Evolutionary conservation across 1,284 basidiomycete genomes (phyloP), one percentile per base, ranked within the genome.

Genomic region (Tranzscheliella williamsii): DNA sequence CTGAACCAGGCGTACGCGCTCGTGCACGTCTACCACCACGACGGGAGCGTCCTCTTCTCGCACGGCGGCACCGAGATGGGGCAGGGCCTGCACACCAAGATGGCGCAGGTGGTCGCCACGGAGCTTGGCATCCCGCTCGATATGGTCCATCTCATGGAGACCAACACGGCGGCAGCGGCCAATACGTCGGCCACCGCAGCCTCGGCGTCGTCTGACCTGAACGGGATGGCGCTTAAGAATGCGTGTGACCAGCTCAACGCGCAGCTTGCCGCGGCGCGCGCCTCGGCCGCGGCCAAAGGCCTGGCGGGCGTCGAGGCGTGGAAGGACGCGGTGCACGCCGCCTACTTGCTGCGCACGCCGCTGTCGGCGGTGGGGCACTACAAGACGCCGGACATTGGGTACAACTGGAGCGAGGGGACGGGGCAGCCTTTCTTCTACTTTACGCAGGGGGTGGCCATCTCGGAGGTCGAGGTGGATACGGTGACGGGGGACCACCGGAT

Each of bases 211-310:
- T 64, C 51, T 11, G 66, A 67, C 42, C 47, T 70, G n/a, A 69
- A 72, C 35, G 69, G 69, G 31, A 63, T 64, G 51, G 67, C 67
- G 38, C 54, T 76, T 38, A 72, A 78, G 58, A 67, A 79, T 47
- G 78, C 78, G 2, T 79, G 78, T 33, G 70, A 67, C n/a, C 75
- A 78, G 48, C 50, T 79, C 39, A 78, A 77, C 42, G 56, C 64
- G 35, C 63, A 74, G 3, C 46, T 79, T 9, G 26, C 62, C 44
- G 29, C 70, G 63, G 42, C 54, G 54, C 60, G 58, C 13, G 18
- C 26, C 8, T 60, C 46, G 27, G 58, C 48, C 5, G 49, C 47
- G n/a, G 46, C 42, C 13, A 55, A 57, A 18, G 55, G 53, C 17
- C 35, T 55, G n/a, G 21, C 42, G 11, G 56, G 51, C 13, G 49